Base-by-base conservation (phyloP, 2,329 filamentous ascomycete genomes). In the Neonectria neomacrospora region DNA sequence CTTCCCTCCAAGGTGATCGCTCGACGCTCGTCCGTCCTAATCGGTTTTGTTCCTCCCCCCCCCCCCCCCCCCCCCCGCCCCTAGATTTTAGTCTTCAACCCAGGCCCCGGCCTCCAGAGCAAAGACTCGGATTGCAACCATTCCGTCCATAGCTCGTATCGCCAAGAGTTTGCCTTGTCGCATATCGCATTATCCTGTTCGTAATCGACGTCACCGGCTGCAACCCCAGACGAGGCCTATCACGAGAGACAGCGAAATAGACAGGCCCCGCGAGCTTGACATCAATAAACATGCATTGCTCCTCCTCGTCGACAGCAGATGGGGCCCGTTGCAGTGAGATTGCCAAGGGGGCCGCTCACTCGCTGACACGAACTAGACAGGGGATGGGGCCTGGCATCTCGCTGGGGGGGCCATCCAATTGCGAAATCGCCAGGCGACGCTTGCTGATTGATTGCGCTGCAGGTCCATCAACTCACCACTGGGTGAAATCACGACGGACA, bases 331-430 rank as follows among this genome's bases (percentile, higher is more conserved):
- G 54, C 54, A 54, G 58, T 56, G 63, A 67, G 58, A 67, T 67
- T 72, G 61, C 51, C 66, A 71, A 68, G 68, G 59, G 55, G 57
- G 55, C 53, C 39, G 54, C 58, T 63, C 55, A 53, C 51, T 64
- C 39, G 60, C 57, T 67, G 63, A 72, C 67, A 67, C 61, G 61
- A 69, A 65, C 64, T 58, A 62, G 64, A 42, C 58, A 60, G 57
- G 57, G 52, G 58, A 54, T 56, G 58, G 63, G 56, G 58, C 45
- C 42, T 58, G 57, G 64, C 55, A 57, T 57, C 37, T 14, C 20
- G 61, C 52, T 48, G 58, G 61, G 54, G 47, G 61, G n/a, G n/a
- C n/a, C n/a, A n/a, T n/a, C 44, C 55, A 44, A n/a, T n/a, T 62
- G 55, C 64, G 54, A 58, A 63, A 50, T 66, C 58, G 45, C 54